Conservation (phyloP, 2,329 filamentous ascomycete genomes). For the Nemania sp. region DNA sequence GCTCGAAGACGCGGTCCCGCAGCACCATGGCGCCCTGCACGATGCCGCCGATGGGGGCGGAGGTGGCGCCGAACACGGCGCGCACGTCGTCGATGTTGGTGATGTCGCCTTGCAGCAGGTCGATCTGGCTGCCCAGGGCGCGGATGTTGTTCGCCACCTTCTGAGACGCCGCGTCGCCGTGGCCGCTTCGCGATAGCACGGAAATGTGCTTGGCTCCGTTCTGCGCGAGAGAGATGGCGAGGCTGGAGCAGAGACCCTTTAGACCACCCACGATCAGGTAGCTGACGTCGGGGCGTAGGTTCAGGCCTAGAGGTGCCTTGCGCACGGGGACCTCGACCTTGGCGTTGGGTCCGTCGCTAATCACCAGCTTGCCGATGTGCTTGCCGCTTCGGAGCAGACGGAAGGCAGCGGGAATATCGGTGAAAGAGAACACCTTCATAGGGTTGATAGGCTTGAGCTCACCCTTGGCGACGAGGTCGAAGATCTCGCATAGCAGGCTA, state of each 20-base stretch:
- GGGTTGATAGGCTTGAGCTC: neutral
- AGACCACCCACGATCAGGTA: constrained; percentile 46
- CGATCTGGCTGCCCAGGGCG: neutral
- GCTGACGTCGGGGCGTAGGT: constrained; percentile 30
- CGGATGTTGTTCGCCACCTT: rapidly evolving
- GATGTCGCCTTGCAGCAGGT: neutral
- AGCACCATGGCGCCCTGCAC: constrained; percentile 42
- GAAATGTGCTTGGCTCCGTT: constrained; percentile 35
- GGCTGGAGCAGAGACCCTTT: constrained; percentile 41
- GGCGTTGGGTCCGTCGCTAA: constrained; percentile 28
- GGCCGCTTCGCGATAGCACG: constrained; percentile 34
- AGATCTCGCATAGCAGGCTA: neutral
- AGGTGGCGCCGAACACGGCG: neutral
- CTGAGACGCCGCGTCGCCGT: constrained; percentile 12
- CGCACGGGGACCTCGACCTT: constrained; percentile 32
- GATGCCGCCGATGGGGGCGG: constrained; percentile 25
- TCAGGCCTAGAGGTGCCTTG: constrained; percentile 17
- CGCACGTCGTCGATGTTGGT: neutral
- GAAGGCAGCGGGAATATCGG: neutral
- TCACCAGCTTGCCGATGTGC: constrained; percentile 45
- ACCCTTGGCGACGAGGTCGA: neutral
- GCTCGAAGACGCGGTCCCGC: constrained; percentile 29
- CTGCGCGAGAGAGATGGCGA: constrained; percentile 40
- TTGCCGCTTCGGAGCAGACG: constrained; percentile 3
- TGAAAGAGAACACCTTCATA: neutral